phyloP scores from a whole-genome alignment of 2,329 filamentous ascomycete species.

The Trichophyton schoenleinii region DNA sequence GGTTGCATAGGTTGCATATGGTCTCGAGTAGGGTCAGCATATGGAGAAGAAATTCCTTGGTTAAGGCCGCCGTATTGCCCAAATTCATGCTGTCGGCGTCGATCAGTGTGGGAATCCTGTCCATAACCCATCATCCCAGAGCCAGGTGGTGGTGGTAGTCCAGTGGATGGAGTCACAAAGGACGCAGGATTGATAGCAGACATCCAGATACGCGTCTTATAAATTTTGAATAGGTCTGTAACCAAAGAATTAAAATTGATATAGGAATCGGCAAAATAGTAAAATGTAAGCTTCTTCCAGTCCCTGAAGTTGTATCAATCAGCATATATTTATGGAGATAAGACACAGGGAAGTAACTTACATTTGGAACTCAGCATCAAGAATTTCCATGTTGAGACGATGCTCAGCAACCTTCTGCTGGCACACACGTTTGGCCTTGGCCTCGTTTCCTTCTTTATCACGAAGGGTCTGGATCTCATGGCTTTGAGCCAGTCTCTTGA shows the following conservation, averaged over 20 bases:
- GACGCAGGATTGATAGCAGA: slow-evolving; percentile 96
- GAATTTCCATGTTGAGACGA: slow-evolving; percentile 91
- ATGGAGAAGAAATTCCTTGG: slow-evolving; percentile 11
- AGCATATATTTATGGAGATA: slow-evolving; percentile 1
- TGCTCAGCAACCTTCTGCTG: slow-evolving; percentile 95
- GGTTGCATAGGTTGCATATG: slow-evolving; percentile 16
- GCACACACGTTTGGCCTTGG: slow-evolving; percentile 91
- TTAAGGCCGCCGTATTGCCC: slow-evolving; percentile 18
- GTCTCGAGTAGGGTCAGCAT: slow-evolving; percentile 17
- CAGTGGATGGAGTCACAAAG: slow-evolving; percentile 67
- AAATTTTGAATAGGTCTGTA: slow-evolving; percentile 96
- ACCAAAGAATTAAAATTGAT: slow-evolving; percentile 99
- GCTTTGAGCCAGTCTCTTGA: slow-evolving; percentile 82
- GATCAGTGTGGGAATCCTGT: slow-evolving; percentile 27
- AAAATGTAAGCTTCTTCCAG: slow-evolving; percentile 97
- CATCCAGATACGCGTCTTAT: slow-evolving; percentile 99
- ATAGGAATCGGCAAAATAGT: slow-evolving; percentile 95
- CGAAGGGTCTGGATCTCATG: slow-evolving; percentile 81
- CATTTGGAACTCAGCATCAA: slow-evolving; percentile 98
- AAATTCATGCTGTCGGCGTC: slow-evolving; percentile 30
- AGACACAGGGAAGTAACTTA: slow-evolving; percentile 39
- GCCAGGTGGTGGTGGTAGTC: slow-evolving; percentile 48
- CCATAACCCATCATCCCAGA: slow-evolving; percentile 39
- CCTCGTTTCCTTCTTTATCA: slow-evolving; percentile 95
- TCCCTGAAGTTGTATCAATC: slow-evolving; percentile 49